A percentile compares a stretch with the other conserved stretches of the same genome.
Evolutionary conservation across 768 basidiomycete genomes (phyloP).

Genomic region (Mrakia hoshinonis): DNA sequence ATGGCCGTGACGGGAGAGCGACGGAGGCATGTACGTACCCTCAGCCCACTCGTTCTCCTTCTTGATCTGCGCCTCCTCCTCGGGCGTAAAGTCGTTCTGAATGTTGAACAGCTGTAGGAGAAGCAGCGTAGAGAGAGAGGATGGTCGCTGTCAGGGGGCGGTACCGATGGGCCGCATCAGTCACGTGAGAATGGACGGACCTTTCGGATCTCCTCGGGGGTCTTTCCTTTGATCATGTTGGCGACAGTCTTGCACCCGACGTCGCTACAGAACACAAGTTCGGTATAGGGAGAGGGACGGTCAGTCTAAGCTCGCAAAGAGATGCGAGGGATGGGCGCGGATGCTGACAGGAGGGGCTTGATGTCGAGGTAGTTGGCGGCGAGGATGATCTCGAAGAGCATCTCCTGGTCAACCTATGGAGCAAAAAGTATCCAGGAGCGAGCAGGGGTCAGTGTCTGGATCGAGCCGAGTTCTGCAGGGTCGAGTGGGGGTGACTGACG

Average conservation of each 20-base stretch:
- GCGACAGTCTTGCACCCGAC: constrained; percentile 98
- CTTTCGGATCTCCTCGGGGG: constrained; percentile 55
- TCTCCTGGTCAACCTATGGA: constrained; percentile 82
- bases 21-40: constrained; percentile 33
- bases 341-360: constrained; percentile 83
- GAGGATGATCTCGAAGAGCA: constrained; percentile 99
- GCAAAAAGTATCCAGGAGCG: not conserved
- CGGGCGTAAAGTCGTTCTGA: constrained; percentile 88
- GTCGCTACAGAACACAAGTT: constrained; percentile 50
- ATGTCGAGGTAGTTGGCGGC: constrained; percentile 99
- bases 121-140: not conserved
- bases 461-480: not conserved
- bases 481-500: not conserved
- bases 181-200: not conserved
- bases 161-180: not conserved
- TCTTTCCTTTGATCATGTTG: constrained; percentile 99
- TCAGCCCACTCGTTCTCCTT: constrained; percentile 75
- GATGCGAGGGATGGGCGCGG: not conserved
- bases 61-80: constrained; percentile 99
- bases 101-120: constrained; percentile 37
- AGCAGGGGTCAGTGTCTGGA: not conserved
- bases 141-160: not conserved
- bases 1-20: no score
- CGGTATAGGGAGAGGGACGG: not conserved
- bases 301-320: not conserved